phyloP scores from a whole-genome alignment of 163 green algal species.

The Scenedesmus sp. region DNA sequence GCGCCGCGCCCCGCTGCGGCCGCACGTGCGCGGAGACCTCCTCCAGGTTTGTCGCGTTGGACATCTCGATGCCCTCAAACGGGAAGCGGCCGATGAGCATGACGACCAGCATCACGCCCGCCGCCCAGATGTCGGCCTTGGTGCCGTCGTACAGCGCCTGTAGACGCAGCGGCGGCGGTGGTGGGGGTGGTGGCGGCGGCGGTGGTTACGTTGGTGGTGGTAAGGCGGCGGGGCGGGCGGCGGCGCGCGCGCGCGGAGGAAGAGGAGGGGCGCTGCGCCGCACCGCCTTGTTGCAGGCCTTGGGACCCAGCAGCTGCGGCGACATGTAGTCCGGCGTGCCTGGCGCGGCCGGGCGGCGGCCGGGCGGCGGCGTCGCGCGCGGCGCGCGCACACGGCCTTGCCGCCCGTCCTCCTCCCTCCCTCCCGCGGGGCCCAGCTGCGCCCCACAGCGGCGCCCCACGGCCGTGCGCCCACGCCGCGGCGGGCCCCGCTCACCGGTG shows the following conservation, averaged over 20 bases:
- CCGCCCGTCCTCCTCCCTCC: conserved; percentile 47
- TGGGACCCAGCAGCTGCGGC: conserved; percentile 41
- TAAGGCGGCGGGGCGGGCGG: neutral
- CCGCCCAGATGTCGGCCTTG: conserved; percentile 90
- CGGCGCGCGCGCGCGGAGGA: neutral
- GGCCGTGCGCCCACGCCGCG: too few relatives aligned
- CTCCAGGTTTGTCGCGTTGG: conserved; percentile 41
- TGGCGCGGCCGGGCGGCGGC: neutral
- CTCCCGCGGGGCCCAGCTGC: too few relatives aligned
- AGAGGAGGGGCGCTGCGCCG: too few relatives aligned
- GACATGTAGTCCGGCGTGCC: conserved; percentile 44
- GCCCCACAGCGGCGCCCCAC: too few relatives aligned
- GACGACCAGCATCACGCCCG: conserved; percentile 92
- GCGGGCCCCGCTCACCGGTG: conserved; percentile 29
- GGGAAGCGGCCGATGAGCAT: conserved; percentile 88
- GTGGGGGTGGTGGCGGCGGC: too few relatives aligned
- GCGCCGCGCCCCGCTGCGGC: neutral
- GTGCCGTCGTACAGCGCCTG: conserved; percentile 79
- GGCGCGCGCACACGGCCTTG: neutral
- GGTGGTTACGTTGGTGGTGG: neutral
- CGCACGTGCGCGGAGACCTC: conserved; percentile 35
- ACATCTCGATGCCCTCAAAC: conserved; percentile 63
- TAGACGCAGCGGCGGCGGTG: too few relatives aligned
- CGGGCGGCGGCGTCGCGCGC: too few relatives aligned
- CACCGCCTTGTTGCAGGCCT: conserved; percentile 21